Evolutionary conservation across 106 monocot genomes (phyloP), one percentile per base, ranked within the genome.

Genomic region (Cymbidium sinense): DNA sequence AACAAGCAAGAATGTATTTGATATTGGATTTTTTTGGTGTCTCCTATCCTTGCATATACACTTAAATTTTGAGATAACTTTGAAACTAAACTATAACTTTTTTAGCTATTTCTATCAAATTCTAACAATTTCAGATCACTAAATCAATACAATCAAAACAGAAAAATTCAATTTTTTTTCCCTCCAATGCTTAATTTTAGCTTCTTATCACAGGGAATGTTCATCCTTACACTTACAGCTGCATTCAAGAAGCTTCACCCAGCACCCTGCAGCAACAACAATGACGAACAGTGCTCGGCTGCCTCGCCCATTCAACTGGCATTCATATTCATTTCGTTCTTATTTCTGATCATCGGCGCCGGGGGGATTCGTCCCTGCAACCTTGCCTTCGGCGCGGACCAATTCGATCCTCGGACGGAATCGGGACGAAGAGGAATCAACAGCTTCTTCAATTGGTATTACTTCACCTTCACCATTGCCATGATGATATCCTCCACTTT

Each of bases 371-470:
- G 96, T 2, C 96, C 96, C 7, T 96, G 96, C 82, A 93, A 85
- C 81, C 86, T 96, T 29, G 84, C 96, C 9, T 96, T 96, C 43
- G 96, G 93, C 20, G 91, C 87, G 0, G 96, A 96, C 89, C 96
- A 96, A 73, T 96, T 96, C 81, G 75, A 96, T 52, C 87, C 91
- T 2, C 54, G 75, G 9, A 93, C 91, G 0, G 93, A 91, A 28
- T 79, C 83, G 0, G 93, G 93, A 1, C 69, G 76, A 79, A 78
- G 80, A 39, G 93, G 91, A 30, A 93, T 96, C 85, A 85, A 81
- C 85, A 96, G 93, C 82, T 96, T 96, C 89, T 94, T 96, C 89
- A 95, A 92, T 78, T 90, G 92, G 89, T 95, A 92, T 88, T 96
- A 93, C 84, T 89, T 94, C 83, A 88, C 91, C 37, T 85, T 90